phyloP scores from a whole-genome alignment of 2,329 filamentous ascomycete species.

The Ophiostoma ulmi region DNA sequence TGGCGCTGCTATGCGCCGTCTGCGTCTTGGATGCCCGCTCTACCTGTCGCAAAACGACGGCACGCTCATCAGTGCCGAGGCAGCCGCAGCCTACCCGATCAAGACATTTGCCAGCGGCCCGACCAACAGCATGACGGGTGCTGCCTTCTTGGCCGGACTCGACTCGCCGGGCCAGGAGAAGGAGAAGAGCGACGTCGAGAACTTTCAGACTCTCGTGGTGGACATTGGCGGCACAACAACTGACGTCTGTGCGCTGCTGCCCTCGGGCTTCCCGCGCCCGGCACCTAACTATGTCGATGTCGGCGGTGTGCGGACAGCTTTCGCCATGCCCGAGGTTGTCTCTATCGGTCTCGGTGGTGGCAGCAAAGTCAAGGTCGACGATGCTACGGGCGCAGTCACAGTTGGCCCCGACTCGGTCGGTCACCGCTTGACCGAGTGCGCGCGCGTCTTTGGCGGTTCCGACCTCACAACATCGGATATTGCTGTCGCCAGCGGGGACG shows the following conservation, averaged over 20 bases:
- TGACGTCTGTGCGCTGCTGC: conserved; percentile 46
- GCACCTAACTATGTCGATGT: conserved; percentile 29
- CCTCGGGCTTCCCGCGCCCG: conserved; percentile 46
- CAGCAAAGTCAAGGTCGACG: conserved; percentile 5
- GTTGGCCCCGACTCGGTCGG: conserved; percentile 7
- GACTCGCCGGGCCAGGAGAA: background rate
- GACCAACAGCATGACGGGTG: conserved; percentile 41
- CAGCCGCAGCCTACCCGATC: conserved; percentile 42
- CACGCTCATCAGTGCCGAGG: conserved; percentile 39
- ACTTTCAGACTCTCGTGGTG: conserved; percentile 39
- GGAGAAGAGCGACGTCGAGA: background rate
- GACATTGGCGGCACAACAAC: conserved; percentile 53
- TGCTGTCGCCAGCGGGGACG: background rate
- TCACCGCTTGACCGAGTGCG: background rate
- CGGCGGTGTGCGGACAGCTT: conserved; percentile 7
- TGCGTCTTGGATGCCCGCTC: conserved; percentile 37
- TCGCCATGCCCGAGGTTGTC: conserved; percentile 7
- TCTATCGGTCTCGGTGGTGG: conserved; percentile 8
- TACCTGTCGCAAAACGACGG: conserved; percentile 51
- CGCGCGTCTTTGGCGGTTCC: background rate
- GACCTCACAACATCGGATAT: background rate
- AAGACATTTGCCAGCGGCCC: conserved; percentile 39
- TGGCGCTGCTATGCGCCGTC: conserved; percentile 39
- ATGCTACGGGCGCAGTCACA: background rate
- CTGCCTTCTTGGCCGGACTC: conserved; percentile 40